A percentile compares a stretch with the other conserved stretches of the same genome.
Conservation (phyloP, 2,329 filamentous ascomycete species). For the Fusarium falciforme region DNA sequence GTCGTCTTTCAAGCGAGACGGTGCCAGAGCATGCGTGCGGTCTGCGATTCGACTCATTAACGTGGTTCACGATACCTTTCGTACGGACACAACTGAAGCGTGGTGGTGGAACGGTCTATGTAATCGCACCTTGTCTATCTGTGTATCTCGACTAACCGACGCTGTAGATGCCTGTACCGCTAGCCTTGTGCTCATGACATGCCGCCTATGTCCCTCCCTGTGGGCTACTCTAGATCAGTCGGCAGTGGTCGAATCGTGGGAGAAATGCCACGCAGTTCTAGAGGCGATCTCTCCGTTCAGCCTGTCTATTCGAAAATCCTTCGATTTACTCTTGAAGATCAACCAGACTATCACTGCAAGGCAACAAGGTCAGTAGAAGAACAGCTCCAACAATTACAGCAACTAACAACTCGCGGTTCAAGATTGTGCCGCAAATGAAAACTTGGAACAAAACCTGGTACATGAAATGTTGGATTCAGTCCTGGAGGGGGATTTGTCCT, state of each 20-base stretch:
- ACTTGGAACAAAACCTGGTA: not conserved
- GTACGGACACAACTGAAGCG: not conserved
- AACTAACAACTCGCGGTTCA: not conserved
- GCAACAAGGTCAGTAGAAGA: not conserved
- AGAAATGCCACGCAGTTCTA: not conserved
- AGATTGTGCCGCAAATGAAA: not conserved
- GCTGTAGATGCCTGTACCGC: not conserved
- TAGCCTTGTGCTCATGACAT: not conserved
- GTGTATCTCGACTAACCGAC: not conserved
- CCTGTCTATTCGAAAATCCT: not conserved
- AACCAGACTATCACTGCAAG: not conserved
- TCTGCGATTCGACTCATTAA: not conserved
- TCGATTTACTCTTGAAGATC: not conserved
- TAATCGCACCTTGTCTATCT: not conserved
- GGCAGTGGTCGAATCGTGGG: not conserved
- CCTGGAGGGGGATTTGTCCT: not conserved
- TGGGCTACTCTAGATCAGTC: not conserved
- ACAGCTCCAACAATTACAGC: not conserved
- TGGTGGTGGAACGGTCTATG: not conserved
- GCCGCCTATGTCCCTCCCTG: not conserved
- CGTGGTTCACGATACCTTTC: not conserved
- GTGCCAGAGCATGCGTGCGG: not conserved
- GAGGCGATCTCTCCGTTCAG: not conserved
- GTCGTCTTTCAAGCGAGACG: not conserved
- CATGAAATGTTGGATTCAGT: not conserved